Percentiles rank a stretch among this genome's conserved stretches.
Conservation (phyloP, 2,329 filamentous ascomycete genomes). For the Beauveria australis region DNA sequence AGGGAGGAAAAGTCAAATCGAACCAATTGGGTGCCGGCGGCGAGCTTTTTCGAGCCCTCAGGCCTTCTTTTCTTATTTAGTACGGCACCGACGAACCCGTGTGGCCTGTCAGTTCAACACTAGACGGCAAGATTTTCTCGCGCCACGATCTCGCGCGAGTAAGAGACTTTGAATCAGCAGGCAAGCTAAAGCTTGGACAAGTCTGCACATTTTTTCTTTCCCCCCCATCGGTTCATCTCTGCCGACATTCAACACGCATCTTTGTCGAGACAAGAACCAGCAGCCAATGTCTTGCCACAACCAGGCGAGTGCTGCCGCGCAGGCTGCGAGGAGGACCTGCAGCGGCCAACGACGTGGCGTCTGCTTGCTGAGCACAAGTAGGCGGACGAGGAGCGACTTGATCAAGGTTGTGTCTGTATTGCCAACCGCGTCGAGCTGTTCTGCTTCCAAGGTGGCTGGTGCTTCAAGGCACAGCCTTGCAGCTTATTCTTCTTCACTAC, state of each 20-base stretch:
- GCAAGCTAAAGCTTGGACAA: background rate
- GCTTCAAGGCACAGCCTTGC: background rate
- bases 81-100: background rate
- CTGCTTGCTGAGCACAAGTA: background rate
- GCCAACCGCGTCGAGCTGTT: background rate
- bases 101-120: slow-evolving; percentile 5
- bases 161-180: background rate
- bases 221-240: background rate
- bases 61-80: background rate
- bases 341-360: too few relatives aligned
- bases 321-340: background rate
- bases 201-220: background rate
- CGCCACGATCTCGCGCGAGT: background rate
- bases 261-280: background rate
- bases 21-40: background rate
- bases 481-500: background rate
- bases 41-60: slow-evolving; percentile 1
- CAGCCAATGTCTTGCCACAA: slow-evolving; percentile 7
- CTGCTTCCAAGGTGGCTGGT: background rate
- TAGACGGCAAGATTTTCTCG: background rate
- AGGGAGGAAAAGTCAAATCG: background rate
- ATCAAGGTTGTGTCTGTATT: background rate
- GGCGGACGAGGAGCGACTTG: background rate
- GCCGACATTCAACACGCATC: background rate
- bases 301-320: slow-evolving; percentile 3